Evolutionary conservation across 371 early-diverging fungal genomes (phyloP).

Genomic region (Chytridium lagenaria): DNA sequence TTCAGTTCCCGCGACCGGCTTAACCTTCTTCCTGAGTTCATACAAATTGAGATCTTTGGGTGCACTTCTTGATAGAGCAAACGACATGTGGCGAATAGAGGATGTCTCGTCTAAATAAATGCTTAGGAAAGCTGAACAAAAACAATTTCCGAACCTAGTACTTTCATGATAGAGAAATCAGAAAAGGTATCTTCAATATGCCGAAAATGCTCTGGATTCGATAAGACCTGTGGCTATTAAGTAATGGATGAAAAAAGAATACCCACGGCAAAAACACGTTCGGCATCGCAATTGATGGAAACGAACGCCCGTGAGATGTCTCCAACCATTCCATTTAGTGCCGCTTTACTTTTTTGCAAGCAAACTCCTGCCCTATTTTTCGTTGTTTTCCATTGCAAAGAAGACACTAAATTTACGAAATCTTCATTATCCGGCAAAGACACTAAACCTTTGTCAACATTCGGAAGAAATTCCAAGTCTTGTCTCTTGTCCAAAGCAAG

Average conservation of each 20-base stretch:
- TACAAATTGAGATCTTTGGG: slow-evolving; percentile 40
- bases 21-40: slow-evolving; percentile 37
- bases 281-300: slow-evolving; percentile 52
- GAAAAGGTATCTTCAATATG: slow-evolving; percentile 46
- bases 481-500: slow-evolving; percentile 3
- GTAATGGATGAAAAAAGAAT: background rate
- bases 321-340: slow-evolving; percentile 17
- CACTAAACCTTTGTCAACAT: background rate
- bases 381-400: slow-evolving; percentile 46
- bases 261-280: slow-evolving; percentile 49
- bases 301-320: slow-evolving; percentile 45
- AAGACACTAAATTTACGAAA: background rate
- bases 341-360: slow-evolving; percentile 43
- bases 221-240: slow-evolving; percentile 40
- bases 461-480: background rate
- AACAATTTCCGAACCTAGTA: slow-evolving; percentile 33
- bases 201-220: slow-evolving; percentile 55
- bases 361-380: slow-evolving; percentile 43
- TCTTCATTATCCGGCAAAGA: background rate
- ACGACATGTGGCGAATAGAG: slow-evolving; percentile 35
- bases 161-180: slow-evolving; percentile 38
- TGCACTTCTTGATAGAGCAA: slow-evolving; percentile 24
- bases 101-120: slow-evolving; percentile 36
- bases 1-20: background rate
- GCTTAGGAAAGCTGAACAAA: background rate